Base-by-base conservation (phyloP, 1,284 basidiomycete genomes). In the Sanghuangporus baumii region DNA sequence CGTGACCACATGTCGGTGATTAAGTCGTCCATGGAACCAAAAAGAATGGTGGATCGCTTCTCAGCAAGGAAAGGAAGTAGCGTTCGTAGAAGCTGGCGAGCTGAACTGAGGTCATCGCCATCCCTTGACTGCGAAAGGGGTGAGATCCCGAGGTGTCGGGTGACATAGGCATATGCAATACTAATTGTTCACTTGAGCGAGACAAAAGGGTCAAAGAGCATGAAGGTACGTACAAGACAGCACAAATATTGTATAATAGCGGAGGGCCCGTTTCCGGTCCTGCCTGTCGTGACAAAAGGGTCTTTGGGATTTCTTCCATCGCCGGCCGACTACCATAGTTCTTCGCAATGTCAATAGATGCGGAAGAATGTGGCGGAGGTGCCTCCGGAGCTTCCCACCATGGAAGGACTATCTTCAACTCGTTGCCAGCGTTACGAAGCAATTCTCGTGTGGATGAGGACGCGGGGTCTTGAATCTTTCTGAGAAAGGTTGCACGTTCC, bases 61-160 rank as follows among this genome's bases (percentile, higher is more conserved):
- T 87, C 82, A 0, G 74, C 71, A 9, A 91, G 73, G 69, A 91
- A 91, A 8, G 90, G 87, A 2, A 82, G 78, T 34, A 85, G 74
- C 40, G 75, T 73, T 0, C 80, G 74, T 14, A 91, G 67, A 31
- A 84, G 68, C 12, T 74, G 72, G 34, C 75, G 76, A 2, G 82
- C 81, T 65, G 81, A 82, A 6, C 69, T 67, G 54, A 70, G 71
- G 62, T 86, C 83, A 7, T 76, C 69, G 43, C 78, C 73, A 8
- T 75, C 74, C 1, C 72, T 70, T 14, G 69, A 62, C 20, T 67
- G 57, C 0, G 79, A 78, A 50, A 91, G 72, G 0, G 86, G 81
- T 0, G 87, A 88, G 7, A 77, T 71, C 7, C 80, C 79, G 40
- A 91, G 73, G 67, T 79, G 79, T 7, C 89, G 84, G 31, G 83